Evolutionary conservation across 2,329 filamentous ascomycete genomes (phyloP), one percentile per base, ranked within the genome.

Genomic region (Corniculantispora saksenae): DNA sequence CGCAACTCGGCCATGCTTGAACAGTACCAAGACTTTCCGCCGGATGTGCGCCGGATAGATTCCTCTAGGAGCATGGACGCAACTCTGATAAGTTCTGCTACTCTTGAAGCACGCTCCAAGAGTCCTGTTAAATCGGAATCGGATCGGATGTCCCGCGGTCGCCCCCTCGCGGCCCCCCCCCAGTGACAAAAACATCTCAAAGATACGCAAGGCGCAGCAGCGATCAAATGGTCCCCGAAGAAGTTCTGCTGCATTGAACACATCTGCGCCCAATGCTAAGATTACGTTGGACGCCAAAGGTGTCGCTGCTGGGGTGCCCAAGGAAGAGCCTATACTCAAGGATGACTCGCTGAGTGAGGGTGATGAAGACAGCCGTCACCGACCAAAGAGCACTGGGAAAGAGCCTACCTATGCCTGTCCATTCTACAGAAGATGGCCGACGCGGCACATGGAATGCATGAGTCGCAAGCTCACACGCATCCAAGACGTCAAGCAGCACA

Each of bases 401-500:
- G 61, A 64, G n/a, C 47, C 58, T 50, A 58, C 61, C 12, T 67
- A 69, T 59, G 67, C 68, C 17, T 70, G 68, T 23, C 68, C 68
- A 0, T 70, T 67, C 23, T 70, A 65, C 59, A 50, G 65, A 6
- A 63, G 47, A 50, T 57, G 64, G 58, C 67, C 68, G 6, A 63
- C 63, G 27, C 61, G 57, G 2, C 58, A 70, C 48, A 59, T 60
- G 6, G 63, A 66, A 19, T 70, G 69, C 51, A 62, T 68, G 40
- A 68, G 60, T 21, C 59, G 56, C 56, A 66, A 66, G 29, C 60
- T 70, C 19, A 64, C 56, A 3, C 67, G 69, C 12, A 69, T 70
- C 29, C 63, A 66, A 47, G 69, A 70, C 35, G 68, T 70, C 50
- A 70, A 68, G 54, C 69, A 69, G 54, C 69, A 70, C 43, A 63